Evolutionary conservation across 2,329 filamentous ascomycete genomes (phyloP), one percentile per base, ranked within the genome.

Genomic region (Pseudopithomyces chartarum): DNA sequence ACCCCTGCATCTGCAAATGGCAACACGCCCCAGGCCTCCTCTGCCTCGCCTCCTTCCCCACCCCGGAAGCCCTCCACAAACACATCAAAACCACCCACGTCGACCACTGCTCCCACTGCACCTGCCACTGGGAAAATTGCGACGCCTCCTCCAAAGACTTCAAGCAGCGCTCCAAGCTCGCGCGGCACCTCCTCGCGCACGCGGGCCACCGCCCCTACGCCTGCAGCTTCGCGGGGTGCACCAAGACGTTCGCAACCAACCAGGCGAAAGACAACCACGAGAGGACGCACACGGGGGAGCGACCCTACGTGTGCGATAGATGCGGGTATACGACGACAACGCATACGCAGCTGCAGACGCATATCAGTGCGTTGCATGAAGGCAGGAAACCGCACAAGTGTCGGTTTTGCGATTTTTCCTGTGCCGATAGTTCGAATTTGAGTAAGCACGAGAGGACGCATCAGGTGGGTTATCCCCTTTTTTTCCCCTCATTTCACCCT

Each of bases 251-350:
- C 52, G 74, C 71, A 5, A 77, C 74, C 3, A 75, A 75, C 42
- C 74, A 77, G 62, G 73, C 73, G n/a, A 73, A 75, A 49, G 73
- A 76, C 39, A 77, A 77, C 39, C 74, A 77, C 43, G 69, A 75
- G 55, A 66, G 73, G 7, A 76, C 74, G 2, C 74, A 77, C 46
- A 75, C 72, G 0, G 73, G 73, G 15, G 68, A 72, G 34, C 63
- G 72, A 12, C 74, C 74, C 2, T 76, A 76, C 32, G 64, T 68
- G 7, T 77, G 74, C 48, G 66, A 73, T 33, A 64, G 68, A 17
- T 77, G 74, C 49, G 69, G 66, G 2, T 76, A 75, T 46, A 74
- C 68, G 1, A 75, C 74, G 1, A 76, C 74, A 0, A 77, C 74
- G n/a, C 72, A 74, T 34, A 77, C 74, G 4, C 74, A 76, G 43